These are phyloP conservation scores for Penicillium waksmanii DNA, from an alignment of 495 filamentous ascomycete species.

Conservation along the genomic window DNA sequence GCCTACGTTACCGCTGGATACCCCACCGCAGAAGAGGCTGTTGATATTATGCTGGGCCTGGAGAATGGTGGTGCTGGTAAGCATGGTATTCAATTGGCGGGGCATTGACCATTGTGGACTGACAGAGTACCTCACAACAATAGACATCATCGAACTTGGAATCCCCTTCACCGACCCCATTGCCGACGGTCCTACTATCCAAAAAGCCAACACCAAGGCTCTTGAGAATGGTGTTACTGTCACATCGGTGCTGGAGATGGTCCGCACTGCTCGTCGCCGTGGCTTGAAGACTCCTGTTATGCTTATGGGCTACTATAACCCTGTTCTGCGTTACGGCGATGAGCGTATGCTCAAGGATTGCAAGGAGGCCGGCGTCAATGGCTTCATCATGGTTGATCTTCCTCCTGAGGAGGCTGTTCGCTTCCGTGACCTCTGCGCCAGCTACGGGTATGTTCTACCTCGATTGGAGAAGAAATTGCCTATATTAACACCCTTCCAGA, in stretches of 20 bases:
- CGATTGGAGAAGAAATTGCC: not conserved
- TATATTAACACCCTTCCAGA: constrained; percentile 40
- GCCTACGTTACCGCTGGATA: constrained; percentile 97
- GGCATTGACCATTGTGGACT: constrained; percentile 2
- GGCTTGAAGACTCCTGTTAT: constrained; percentile 83
- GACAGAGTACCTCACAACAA: constrained; percentile 4
- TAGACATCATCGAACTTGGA: constrained; percentile 57
- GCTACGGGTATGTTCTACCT: constrained; percentile 57
- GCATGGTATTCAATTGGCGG: constrained; percentile 8
- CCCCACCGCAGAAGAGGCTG: constrained; percentile 78
- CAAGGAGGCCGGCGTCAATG: constrained; percentile 85
- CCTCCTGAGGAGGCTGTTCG: constrained; percentile 95
- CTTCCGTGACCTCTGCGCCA: constrained; percentile 84
- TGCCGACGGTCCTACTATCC: constrained; percentile 92
- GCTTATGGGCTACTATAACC: constrained; percentile 99
- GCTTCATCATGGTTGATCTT: constrained; percentile 96
- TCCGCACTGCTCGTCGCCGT: constrained; percentile 71
- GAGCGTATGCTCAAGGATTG: constrained; percentile 85
- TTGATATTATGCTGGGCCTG: constrained; percentile 83
- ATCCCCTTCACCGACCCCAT: constrained; percentile 98
- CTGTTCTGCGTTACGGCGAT: constrained; percentile 89
- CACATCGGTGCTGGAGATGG: constrained; percentile 73
- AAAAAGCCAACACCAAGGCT: constrained; percentile 86
- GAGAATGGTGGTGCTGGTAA: constrained; percentile 91
- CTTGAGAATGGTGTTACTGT: constrained; percentile 88